Percentiles rank a stretch among this genome's conserved stretches.
These are phyloP conservation scores for Fusarium ramigenum DNA, from an alignment of 2,329 filamentous ascomycete species.

Conservation along the genomic window DNA sequence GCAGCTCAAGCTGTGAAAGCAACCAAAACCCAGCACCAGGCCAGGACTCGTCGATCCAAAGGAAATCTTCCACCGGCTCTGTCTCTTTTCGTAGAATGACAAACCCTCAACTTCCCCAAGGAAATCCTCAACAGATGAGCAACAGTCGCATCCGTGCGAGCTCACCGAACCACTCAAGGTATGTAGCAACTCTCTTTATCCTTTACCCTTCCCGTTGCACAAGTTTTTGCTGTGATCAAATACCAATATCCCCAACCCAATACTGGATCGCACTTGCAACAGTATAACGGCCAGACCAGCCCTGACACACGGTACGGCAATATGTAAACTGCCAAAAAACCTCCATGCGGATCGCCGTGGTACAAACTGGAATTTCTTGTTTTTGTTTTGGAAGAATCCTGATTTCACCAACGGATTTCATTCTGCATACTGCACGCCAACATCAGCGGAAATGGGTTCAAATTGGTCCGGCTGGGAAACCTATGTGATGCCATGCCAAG, in stretches of 20 bases:
- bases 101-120: slow-evolving; percentile 59
- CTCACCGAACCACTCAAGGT: slow-evolving; percentile 62
- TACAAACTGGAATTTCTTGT: neutral
- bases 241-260: neutral
- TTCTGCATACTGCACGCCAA: neutral
- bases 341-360: neutral
- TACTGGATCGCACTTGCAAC: neutral
- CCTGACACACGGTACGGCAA: neutral
- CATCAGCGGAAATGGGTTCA: slow-evolving; percentile 15
- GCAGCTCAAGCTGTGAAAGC: slow-evolving; percentile 41
- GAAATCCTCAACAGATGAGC: slow-evolving; percentile 56
- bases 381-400: neutral
- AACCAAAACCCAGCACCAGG: slow-evolving; percentile 38
- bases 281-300: neutral
- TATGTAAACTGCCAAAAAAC: neutral
- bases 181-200: slow-evolving; percentile 30
- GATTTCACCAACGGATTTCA: neutral
- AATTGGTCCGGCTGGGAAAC: slow-evolving; percentile 12
- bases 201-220: neutral
- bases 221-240: neutral
- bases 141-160: slow-evolving; percentile 54
- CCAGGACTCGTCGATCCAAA: slow-evolving; percentile 39
- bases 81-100: slow-evolving; percentile 57
- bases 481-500: slow-evolving; percentile 19
- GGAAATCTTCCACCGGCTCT: slow-evolving; percentile 59